Evolutionary conservation across 1,139 yeast species (phyloP).

Genomic region (Debaryomyces robertsiae): DNA sequence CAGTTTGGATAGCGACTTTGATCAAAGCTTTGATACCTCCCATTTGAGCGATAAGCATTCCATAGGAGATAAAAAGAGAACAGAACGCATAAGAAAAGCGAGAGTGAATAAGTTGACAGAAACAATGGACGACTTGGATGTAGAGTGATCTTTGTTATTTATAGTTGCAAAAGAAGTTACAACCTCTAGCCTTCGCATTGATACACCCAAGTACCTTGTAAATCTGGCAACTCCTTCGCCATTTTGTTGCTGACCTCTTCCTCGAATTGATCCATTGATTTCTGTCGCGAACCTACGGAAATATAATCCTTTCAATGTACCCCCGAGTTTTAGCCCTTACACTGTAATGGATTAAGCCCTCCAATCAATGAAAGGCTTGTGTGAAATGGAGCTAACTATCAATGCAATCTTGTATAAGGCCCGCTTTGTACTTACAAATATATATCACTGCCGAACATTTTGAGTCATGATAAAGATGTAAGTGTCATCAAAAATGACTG

Average conservation of each 20-base stretch:
- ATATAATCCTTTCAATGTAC: too few species aligned
- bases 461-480: too few species aligned
- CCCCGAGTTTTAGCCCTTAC: too few species aligned
- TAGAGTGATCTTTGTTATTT: slow-evolving; percentile 11
- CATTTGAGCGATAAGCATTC: slow-evolving; percentile 21
- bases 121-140: slow-evolving; percentile 29
- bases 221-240: slow-evolving; percentile 21
- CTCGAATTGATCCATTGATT: slow-evolving; percentile 20
- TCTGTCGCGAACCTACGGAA: too few species aligned
- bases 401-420: too few species aligned
- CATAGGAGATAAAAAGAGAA: slow-evolving; percentile 33
- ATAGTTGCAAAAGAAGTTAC: too few species aligned
- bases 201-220: slow-evolving; percentile 14
- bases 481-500: too few species aligned
- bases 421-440: too few species aligned
- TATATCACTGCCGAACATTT: too few species aligned
- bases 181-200: slow-evolving; percentile 11
- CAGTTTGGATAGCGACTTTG: slow-evolving; percentile 19
- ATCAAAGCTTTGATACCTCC: slow-evolving; percentile 14
- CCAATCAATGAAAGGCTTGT: too few species aligned
- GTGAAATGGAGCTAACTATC: too few species aligned
- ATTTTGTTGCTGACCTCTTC: slow-evolving; percentile 18
- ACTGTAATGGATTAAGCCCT: too few species aligned
- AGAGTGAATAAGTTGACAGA: slow-evolving; percentile 36
- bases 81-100: slow-evolving; percentile 37